Conservation (phyloP, 352 stramenopile genomes). For the Globisporangium recalcitrans region DNA sequence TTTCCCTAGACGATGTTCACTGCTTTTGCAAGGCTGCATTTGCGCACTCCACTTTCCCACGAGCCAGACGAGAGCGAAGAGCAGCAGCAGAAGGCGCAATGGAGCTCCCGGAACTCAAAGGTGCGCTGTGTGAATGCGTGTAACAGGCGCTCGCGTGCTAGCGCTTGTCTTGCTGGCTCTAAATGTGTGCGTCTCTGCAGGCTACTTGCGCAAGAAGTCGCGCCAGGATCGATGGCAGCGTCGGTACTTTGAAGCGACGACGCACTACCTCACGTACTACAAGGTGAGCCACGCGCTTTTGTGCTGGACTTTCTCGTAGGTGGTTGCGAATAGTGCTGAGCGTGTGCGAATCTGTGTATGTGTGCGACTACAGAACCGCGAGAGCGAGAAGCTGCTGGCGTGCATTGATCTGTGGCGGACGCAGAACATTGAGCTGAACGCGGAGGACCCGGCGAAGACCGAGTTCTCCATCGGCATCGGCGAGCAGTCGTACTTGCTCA, state of each 20-base stretch:
- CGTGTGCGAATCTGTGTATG: not conserved
- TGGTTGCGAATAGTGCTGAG: not conserved
- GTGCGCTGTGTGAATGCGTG: constrained; percentile 17
- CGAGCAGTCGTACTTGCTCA: constrained; percentile 84
- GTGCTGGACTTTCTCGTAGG: not conserved
- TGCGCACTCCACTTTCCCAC: not conserved
- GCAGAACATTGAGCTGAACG: constrained; percentile 69
- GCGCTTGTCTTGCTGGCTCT: no score
- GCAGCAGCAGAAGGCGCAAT: constrained; percentile 22
- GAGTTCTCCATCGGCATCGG: constrained; percentile 85
- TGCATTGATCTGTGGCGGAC: constrained; percentile 88
- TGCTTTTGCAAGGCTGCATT: not conserved
- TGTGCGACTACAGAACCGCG: constrained; percentile 43
- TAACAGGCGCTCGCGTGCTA: not conserved
- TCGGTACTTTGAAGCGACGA: constrained; percentile 97
- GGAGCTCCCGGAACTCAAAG: constrained; percentile 81
- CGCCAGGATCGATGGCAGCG: constrained; percentile 93
- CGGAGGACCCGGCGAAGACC: constrained; percentile 44
- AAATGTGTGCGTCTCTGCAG: constrained; percentile 20
- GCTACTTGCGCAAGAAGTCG: constrained; percentile 92
- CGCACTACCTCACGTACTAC: constrained; percentile 98
- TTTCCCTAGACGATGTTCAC: not conserved
- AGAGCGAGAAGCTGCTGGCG: constrained; percentile 83
- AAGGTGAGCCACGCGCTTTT: constrained; percentile 67
- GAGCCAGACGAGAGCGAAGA: not conserved